Base-by-base conservation (phyloP, 2,329 filamentous ascomycete genomes). In the Cytospora mali region DNA sequence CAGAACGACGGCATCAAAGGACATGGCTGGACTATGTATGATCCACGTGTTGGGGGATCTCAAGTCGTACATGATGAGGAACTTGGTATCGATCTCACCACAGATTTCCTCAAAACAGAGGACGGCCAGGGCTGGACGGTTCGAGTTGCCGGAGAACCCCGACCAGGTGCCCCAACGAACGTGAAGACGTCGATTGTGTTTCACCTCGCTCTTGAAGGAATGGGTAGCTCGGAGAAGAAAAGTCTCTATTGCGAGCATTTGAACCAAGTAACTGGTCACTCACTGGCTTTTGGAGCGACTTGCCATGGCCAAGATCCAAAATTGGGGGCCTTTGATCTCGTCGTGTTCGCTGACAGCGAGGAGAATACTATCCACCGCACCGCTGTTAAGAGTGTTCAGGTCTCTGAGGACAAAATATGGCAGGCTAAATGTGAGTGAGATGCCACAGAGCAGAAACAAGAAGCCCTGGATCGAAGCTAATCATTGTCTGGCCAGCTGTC, bases 11-110 rank as follows among this genome's bases (percentile, higher is more conserved):
- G 83, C 63, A 88, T 90, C 80, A 84, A 82, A 35, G 87, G 87
- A 53, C 90, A 89, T 69, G 88, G 88, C 64, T 90, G 88, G 88
- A 86, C 89, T 64, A 82, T 86, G 67, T 90, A 89, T 71, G 88
- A 90, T 71, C 82, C 87, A 23, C 80, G 87, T 56, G 84, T 81
- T 60, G 88, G 88, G 64, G 88, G 88, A 62, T 80, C 83, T 14
- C 84, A 90, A 73, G 84, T 83, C 1, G 86, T 90, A 63, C 85
- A 87, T 68, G 88, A 90, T 71, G 82, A 83, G 33, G 85, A 80
- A 51, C 89, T 90, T 70, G 80, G 79, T 57, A 76, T 90, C 58
- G 87, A 90, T 72, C 77, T 90, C 62, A 87, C 85, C n/a, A 89
- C 88, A 63, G 85, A 88, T 66, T 89, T 90, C 72, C 80, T 89